Evolutionary conservation across 2,329 filamentous ascomycete species (phyloP).

Genomic region (Alternaria sp.): DNA sequence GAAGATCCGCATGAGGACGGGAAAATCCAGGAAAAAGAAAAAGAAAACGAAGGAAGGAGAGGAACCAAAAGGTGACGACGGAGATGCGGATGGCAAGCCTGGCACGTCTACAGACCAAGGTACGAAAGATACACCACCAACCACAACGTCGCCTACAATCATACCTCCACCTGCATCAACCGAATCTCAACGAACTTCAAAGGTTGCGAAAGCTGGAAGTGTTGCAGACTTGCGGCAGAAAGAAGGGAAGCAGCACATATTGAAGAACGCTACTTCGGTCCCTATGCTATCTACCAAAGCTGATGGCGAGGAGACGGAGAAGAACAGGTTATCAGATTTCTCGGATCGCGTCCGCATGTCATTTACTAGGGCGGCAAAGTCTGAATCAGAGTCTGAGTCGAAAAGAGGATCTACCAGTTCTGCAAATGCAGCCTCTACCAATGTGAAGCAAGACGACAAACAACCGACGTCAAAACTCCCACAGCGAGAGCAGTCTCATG

Average conservation of each 20-base stretch:
- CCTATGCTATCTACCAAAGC: constrained; percentile 31
- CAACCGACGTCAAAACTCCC: constrained; percentile 6
- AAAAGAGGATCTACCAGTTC: constrained; percentile 20
- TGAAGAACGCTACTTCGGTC: constrained; percentile 42
- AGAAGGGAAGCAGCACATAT: constrained; percentile 32
- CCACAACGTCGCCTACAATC: neutral
- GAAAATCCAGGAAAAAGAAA: constrained; percentile 36
- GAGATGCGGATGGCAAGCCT: constrained; percentile 17
- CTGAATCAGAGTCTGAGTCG: constrained; percentile 36
- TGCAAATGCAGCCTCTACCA: constrained; percentile 18
- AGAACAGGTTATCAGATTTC: constrained; percentile 23
- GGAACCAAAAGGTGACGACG: constrained; percentile 25
- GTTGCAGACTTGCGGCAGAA: constrained; percentile 38
- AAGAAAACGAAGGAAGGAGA: constrained; percentile 30
- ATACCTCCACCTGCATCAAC: constrained; percentile 2
- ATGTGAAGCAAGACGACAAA: constrained; percentile 18
- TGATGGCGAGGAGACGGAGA: constrained; percentile 31
- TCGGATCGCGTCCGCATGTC: constrained; percentile 40
- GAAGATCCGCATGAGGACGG: constrained; percentile 49
- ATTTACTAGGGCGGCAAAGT: constrained; percentile 36
- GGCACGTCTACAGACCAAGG: constrained; percentile 11
- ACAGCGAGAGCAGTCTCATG: neutral
- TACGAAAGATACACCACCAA: constrained; percentile 16
- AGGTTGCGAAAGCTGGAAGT: constrained; percentile 41
- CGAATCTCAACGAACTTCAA: constrained; percentile 13